phyloP scores from a whole-genome alignment of 2,329 filamentous ascomycete genomes.

The Metarhizium brunneum region DNA sequence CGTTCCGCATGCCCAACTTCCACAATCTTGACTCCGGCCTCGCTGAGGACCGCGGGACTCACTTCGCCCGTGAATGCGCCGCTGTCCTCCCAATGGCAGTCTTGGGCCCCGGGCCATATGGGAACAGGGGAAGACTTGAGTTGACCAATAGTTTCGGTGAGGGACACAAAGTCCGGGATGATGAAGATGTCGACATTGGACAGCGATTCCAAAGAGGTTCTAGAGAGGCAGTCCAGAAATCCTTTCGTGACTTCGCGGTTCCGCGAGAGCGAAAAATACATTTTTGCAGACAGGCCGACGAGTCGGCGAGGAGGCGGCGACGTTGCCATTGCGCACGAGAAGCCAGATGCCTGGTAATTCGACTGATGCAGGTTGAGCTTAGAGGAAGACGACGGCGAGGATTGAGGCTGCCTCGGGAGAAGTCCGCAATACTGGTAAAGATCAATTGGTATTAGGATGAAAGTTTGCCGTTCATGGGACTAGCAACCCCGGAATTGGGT shows the following conservation, averaged over 20 bases:
- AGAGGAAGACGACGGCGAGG: not conserved
- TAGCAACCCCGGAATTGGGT: not conserved
- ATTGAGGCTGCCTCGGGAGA: no score
- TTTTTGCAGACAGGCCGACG: slow-evolving; percentile 66
- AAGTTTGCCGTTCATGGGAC: not conserved
- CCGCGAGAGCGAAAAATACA: slow-evolving; percentile 64
- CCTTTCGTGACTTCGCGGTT: slow-evolving; percentile 48
- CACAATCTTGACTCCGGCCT: slow-evolving; percentile 62
- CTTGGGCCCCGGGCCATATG: slow-evolving; percentile 62
- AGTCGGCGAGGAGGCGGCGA: slow-evolving; percentile 40
- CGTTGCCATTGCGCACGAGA: slow-evolving; percentile 4
- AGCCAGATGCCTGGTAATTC: not conserved
- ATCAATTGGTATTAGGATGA: not conserved
- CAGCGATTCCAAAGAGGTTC: slow-evolving; percentile 29
- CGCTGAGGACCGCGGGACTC: slow-evolving; percentile 56
- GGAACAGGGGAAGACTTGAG: slow-evolving; percentile 29
- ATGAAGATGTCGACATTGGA: slow-evolving; percentile 61
- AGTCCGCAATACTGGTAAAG: no score
- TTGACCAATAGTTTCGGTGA: slow-evolving; percentile 42
- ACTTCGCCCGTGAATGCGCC: slow-evolving; percentile 75
- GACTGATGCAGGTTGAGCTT: not conserved
- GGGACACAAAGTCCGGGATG: slow-evolving; percentile 67
- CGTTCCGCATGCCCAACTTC: slow-evolving; percentile 78
- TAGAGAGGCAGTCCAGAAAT: slow-evolving; percentile 36
- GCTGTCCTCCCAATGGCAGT: slow-evolving; percentile 58